Evolutionary conservation across 2,329 filamentous ascomycete genomes (phyloP), one percentile per base, ranked within the genome.

Genomic region (Fusarium sp.): DNA sequence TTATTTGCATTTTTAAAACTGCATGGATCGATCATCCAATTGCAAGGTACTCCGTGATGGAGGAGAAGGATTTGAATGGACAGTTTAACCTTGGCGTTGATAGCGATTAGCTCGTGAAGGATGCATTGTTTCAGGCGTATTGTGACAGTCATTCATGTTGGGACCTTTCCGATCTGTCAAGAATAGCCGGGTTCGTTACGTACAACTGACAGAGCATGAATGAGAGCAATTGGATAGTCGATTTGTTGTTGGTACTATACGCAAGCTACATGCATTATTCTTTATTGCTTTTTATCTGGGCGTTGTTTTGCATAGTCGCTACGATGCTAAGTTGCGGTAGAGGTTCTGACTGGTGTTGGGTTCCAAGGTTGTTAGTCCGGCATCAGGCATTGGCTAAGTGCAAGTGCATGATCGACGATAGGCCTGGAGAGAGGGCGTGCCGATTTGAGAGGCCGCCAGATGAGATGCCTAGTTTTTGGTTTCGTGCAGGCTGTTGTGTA

Each of bases 361-460:
- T 31, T 36, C 45, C 51, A 51, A 24, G 21, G 9, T 14, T 47
- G 33, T 44, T 26, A 67, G 24, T 33, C 34, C 21, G 42, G 62
- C 49, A 61, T 39, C 40, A 65, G 46, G 45, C 33, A 57, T 65
- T 31, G 22, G 28, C n/a, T n/a, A 6, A 39, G 10, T 22, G 22
- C 6, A 68, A 67, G 62, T 69, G 62, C 67, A 69, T 69, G 57
- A 69, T 69, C 62, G 53, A 66, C 66, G 46, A 44, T 15, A 46
- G 19, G 17, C 7, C 31, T 34, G 5, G 15, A 54, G 24, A 47
- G 46, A 63, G 49, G 62, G 62, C 31, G 66, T 70, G 62, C 46
- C 49, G 62, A 70, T 70, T 63, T 50, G 39, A 56, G 55, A 62
- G 55, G 61, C 46, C 57, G 34, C 65, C 60, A 21, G 47, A 22